These are phyloP conservation scores for Tricholoma bakamatsutake DNA, from an alignment of 768 basidiomycete genomes.

Conservation along the genomic window DNA sequence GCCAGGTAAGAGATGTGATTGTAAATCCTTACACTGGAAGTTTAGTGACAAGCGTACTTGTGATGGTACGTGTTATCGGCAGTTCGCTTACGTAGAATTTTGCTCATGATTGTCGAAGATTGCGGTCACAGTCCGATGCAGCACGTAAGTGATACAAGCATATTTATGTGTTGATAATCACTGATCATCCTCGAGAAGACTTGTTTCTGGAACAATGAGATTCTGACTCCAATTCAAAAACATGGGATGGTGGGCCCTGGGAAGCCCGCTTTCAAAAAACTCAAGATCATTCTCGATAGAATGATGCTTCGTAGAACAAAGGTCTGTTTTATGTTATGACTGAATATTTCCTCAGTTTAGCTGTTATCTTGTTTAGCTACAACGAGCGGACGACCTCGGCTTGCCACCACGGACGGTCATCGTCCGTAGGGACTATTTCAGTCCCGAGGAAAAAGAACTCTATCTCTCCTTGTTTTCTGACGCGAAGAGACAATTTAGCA, in stretches of 20 bases:
- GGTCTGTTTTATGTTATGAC: conserved; percentile 27
- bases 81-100: neutral
- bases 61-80: conserved; percentile 50
- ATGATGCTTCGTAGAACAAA: conserved; percentile 96
- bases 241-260: conserved; percentile 81
- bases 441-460: conserved; percentile 94
- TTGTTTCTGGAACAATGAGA: conserved; percentile 97
- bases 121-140: conserved; percentile 86
- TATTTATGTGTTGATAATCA: conserved; percentile 1
- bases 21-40: conserved; percentile 94
- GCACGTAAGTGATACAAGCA: conserved; percentile 43
- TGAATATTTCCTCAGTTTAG: neutral
- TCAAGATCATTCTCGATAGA: conserved; percentile 80
- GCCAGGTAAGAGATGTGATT: conserved; percentile 82
- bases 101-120: conserved; percentile 33
- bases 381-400: conserved; percentile 94
- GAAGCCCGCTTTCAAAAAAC: conserved; percentile 81
- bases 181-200: conserved; percentile 39
- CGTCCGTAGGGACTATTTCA: conserved; percentile 88
- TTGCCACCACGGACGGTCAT: conserved; percentile 89
- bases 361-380: conserved; percentile 44
- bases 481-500: conserved; percentile 87
- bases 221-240: conserved; percentile 93
- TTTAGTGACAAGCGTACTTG: conserved; percentile 81
- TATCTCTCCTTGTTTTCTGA: conserved; percentile 89